Evolutionary conservation across 495 filamentous ascomycete species (phyloP).

Genomic region (Penicillium nucicola): DNA sequence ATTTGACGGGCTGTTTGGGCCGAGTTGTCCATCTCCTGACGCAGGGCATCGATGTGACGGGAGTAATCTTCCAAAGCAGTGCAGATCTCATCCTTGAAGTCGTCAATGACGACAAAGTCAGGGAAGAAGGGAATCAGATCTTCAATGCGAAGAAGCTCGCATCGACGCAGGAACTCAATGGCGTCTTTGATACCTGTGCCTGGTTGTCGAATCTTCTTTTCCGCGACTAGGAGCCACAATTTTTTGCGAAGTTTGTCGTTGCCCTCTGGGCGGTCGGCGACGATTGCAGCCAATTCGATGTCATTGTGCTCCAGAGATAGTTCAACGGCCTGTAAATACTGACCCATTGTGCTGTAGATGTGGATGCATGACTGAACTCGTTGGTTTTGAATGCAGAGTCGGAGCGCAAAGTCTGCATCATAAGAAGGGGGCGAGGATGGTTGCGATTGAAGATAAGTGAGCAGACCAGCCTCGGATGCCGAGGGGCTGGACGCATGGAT

Average conservation of each 20-base stretch:
- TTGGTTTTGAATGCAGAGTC: slow-evolving; percentile 89
- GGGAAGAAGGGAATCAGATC: slow-evolving; percentile 98
- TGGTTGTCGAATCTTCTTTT: slow-evolving; percentile 81
- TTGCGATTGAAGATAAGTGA: slow-evolving; percentile 81
- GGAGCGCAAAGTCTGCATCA: slow-evolving; percentile 95
- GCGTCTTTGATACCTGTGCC: slow-evolving; percentile 85
- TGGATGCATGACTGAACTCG: slow-evolving; percentile 91
- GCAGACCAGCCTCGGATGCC: slow-evolving; percentile 75
- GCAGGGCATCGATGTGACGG: slow-evolving; percentile 82
- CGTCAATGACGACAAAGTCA: slow-evolving; percentile 97
- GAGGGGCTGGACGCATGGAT: slow-evolving; percentile 89
- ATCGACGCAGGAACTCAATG: slow-evolving; percentile 89
- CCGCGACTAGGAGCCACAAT: slow-evolving; percentile 90
- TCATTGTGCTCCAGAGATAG: slow-evolving; percentile 85
- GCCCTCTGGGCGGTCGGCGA: slow-evolving; percentile 81
- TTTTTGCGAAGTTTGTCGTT: slow-evolving; percentile 83
- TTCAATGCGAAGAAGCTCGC: slow-evolving; percentile 89
- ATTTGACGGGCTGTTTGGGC: slow-evolving; percentile 85
- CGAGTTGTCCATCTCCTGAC: slow-evolving; percentile 93
- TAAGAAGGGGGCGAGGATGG: slow-evolving; percentile 73
- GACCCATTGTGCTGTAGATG: slow-evolving; percentile 93
- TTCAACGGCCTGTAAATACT: slow-evolving; percentile 88
- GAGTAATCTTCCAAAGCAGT: slow-evolving; percentile 87
- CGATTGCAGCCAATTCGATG: slow-evolving; percentile 80
- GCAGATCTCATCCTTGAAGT: slow-evolving; percentile 98